These are phyloP conservation scores for Globisporangium mamillatum DNA, from an alignment of 352 stramenopile species.

Conservation along the genomic window DNA sequence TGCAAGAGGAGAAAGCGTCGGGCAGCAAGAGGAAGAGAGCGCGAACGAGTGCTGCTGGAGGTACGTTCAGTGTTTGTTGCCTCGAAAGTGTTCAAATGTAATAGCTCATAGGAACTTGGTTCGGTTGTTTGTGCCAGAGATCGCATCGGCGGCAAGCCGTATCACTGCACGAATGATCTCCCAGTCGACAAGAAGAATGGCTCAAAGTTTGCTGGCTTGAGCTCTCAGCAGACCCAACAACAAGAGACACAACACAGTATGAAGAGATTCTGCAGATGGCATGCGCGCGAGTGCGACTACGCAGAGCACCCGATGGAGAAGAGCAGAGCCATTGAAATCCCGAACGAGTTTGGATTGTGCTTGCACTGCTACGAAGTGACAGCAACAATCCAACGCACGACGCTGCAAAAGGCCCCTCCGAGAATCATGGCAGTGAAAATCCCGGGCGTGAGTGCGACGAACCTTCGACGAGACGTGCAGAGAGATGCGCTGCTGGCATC, in stretches of 20 bases:
- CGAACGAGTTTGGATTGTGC: slow-evolving; percentile 59
- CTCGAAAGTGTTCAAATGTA: not conserved
- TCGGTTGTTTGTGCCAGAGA: slow-evolving; percentile 19
- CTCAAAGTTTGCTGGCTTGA: slow-evolving; percentile 4
- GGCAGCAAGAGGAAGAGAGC: not conserved
- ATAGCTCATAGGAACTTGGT: not conserved
- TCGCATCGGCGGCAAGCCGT: slow-evolving; percentile 41
- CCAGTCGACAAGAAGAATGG: slow-evolving; percentile 14
- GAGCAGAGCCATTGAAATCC: slow-evolving; percentile 47
- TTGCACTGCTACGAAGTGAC: slow-evolving; percentile 56
- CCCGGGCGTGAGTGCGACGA: slow-evolving; percentile 36
- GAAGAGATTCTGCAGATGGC: slow-evolving; percentile 45
- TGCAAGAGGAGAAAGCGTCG: not conserved
- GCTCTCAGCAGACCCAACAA: not conserved
- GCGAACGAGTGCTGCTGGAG: slow-evolving; percentile 31
- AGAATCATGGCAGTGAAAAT: slow-evolving; percentile 35
- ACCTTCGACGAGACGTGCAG: slow-evolving; percentile 26
- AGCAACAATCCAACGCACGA: slow-evolving; percentile 32
- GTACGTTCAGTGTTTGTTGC: slow-evolving; percentile 9
- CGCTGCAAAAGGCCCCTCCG: slow-evolving; percentile 46
- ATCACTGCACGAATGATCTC: slow-evolving; percentile 47
- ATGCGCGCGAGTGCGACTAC: slow-evolving; percentile 41
- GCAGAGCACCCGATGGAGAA: slow-evolving; percentile 46
- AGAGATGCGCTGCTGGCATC: slow-evolving; percentile 15
- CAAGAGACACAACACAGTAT: not conserved